phyloP scores from a whole-genome alignment of 192 early-diverging fungal species.

The Gryganskiella cystojenkinii region DNA sequence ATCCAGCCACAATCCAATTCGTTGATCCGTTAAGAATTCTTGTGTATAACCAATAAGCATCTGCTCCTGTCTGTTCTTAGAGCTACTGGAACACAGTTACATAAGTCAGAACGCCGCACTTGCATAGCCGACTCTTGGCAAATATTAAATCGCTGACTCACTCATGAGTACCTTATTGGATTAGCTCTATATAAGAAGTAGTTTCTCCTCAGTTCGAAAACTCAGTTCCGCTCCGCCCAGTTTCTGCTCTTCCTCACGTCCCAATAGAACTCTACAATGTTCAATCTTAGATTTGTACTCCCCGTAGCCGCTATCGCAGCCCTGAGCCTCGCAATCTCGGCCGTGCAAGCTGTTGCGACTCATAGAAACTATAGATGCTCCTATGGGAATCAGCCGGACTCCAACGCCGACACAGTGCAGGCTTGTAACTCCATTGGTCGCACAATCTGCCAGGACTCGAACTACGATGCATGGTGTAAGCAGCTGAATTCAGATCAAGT shows the following conservation, averaged over 20 bases:
- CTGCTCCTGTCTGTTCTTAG: too few species aligned
- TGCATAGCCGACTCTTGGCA: constrained; percentile 4
- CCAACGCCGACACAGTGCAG: constrained; percentile 8
- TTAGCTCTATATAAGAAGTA: constrained; percentile 8
- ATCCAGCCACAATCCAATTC: too few species aligned
- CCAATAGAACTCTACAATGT: constrained; percentile 5
- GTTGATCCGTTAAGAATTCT: too few species aligned
- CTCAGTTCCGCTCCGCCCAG: constrained; percentile 3
- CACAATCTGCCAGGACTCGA: constrained; percentile 6
- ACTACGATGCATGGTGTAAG: constrained; percentile 6
- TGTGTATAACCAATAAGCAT: too few species aligned
- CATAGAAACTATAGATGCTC: constrained; percentile 7
- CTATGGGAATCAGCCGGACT: background rate
- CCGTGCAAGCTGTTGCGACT: constrained; percentile 8
- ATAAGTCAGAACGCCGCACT: constrained; percentile 7
- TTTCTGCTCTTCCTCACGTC: too few species aligned
- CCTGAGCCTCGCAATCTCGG: constrained; percentile 5
- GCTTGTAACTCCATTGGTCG: constrained; percentile 3
- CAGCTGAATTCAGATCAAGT: constrained; percentile 9
- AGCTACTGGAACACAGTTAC: background rate
- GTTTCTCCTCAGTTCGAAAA: constrained; percentile 9
- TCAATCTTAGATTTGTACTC: constrained; percentile 6
- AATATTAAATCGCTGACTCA: constrained; percentile 5
- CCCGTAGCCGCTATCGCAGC: constrained; percentile 4
- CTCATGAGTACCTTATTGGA: constrained; percentile 6